These are phyloP conservation scores for Gynochthodes officinalis DNA, from an alignment of 257 asterid species.

Conservation along the genomic window DNA sequence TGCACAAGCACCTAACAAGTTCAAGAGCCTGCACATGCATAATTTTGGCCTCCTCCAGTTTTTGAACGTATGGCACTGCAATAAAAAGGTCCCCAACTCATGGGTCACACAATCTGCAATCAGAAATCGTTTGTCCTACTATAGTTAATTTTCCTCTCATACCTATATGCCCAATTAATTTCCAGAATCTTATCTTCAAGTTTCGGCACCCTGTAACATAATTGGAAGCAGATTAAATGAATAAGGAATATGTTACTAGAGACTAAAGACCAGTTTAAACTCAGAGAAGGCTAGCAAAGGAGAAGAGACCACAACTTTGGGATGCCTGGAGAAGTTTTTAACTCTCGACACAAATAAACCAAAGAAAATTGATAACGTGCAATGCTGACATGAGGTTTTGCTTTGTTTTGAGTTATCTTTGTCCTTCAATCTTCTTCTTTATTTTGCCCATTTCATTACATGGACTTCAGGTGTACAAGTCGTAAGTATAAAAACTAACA, in stretches of 20 bases:
- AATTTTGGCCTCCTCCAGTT: slow-evolving; percentile 15
- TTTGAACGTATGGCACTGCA: slow-evolving; percentile 27
- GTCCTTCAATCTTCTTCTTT: not conserved
- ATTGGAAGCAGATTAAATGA: not conserved
- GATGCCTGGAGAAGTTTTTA: not conserved
- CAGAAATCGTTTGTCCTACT: not conserved
- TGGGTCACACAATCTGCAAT: not conserved
- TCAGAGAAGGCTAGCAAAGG: not conserved
- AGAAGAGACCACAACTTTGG: not conserved
- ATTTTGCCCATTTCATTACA: not conserved
- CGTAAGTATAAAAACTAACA: not conserved
- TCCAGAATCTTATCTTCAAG: slow-evolving; percentile 24
- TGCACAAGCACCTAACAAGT: slow-evolving; percentile 32
- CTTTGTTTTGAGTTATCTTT: not conserved
- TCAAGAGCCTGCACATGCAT: slow-evolving; percentile 38
- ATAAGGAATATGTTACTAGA: not conserved
- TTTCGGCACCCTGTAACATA: slow-evolving; percentile 21
- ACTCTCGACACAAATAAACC: too few relatives aligned
- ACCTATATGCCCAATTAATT: slow-evolving; percentile 17
- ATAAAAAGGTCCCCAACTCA: not conserved
- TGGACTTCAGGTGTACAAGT: not conserved
- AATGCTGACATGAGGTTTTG: too few relatives aligned
- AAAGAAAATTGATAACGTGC: not conserved
- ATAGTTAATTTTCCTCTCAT: not conserved
- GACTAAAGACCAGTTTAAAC: not conserved